A percentile compares a stretch with the other conserved stretches of the same genome.
Conservation (phyloP, 768 basidiomycete genomes). For the Trametes gibbosa region DNA sequence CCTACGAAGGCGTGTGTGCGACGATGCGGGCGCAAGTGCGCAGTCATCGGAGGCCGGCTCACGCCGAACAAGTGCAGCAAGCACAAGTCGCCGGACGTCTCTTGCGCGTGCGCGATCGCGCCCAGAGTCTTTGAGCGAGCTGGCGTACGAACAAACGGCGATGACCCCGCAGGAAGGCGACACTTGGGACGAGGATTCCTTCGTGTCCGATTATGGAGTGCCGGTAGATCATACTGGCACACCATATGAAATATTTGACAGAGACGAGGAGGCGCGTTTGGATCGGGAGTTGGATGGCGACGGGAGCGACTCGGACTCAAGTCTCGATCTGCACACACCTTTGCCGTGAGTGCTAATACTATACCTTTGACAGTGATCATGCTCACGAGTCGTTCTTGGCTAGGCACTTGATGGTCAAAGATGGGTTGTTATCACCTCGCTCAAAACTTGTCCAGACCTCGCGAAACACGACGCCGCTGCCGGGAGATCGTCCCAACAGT, state of each 20-base stretch:
- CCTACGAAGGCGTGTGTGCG: conserved; percentile 22
- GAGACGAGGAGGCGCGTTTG: conserved; percentile 26
- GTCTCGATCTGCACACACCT: conserved; percentile 39
- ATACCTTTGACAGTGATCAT: neutral
- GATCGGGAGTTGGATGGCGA: conserved; percentile 29
- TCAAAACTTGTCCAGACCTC: conserved; percentile 36
- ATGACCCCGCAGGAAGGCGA: conserved; percentile 14
- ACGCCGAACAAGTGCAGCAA: conserved; percentile 7
- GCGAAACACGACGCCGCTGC: conserved; percentile 16
- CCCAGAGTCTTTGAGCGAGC: conserved; percentile 16
- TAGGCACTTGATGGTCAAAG: conserved; percentile 39
- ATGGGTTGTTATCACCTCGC: conserved; percentile 38
- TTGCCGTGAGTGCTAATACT: conserved; percentile 33
- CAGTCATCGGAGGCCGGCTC: conserved; percentile 1
- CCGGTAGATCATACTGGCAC: conserved; percentile 26
- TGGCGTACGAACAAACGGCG: conserved; percentile 16
- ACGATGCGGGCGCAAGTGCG: conserved; percentile 6
- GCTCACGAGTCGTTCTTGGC: neutral
- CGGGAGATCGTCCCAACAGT: conserved; percentile 24
- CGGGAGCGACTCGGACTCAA: conserved; percentile 34
- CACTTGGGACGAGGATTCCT: conserved; percentile 28
- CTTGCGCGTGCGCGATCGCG: neutral
- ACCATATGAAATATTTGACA: conserved; percentile 22
- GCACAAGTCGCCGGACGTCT: neutral
- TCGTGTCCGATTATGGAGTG: conserved; percentile 30